A percentile compares a stretch with the other conserved stretches of the same genome.
Conservation (phyloP, 2,329 filamentous ascomycete species). For the Cercospora citrullina region DNA sequence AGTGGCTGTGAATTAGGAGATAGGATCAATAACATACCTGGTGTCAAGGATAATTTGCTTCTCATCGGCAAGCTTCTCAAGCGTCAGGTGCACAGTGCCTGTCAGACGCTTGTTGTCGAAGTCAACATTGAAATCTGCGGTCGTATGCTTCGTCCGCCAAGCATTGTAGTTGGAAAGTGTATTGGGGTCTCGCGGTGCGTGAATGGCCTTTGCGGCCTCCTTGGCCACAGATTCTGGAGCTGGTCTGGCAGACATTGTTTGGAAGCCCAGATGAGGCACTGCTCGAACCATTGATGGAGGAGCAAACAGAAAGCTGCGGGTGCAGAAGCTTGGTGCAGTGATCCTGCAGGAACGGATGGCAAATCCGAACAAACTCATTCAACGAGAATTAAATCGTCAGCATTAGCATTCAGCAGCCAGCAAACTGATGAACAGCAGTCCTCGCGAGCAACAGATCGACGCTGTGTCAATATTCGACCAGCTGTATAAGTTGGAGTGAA, state of each 20-base stretch:
- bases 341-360: slow-evolving; percentile 14
- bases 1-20: neutral
- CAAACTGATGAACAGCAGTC: neutral
- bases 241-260: slow-evolving; percentile 33
- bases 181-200: slow-evolving; percentile 66
- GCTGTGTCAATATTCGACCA: neutral
- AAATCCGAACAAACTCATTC: slow-evolving; percentile 21
- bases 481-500: neutral
- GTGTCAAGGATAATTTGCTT: slow-evolving; percentile 82
- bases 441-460: neutral
- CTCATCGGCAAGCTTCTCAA: slow-evolving; percentile 75
- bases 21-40: slow-evolving; percentile 29
- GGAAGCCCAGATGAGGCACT: slow-evolving; percentile 10
- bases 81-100: slow-evolving; percentile 72
- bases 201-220: slow-evolving; percentile 37
- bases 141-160: slow-evolving; percentile 82
- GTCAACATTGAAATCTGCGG: slow-evolving; percentile 76
- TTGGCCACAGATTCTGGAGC: slow-evolving; percentile 29
- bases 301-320: slow-evolving; percentile 2
- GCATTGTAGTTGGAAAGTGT: slow-evolving; percentile 89
- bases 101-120: slow-evolving; percentile 76
- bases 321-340: slow-evolving; percentile 1
- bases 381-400: neutral
- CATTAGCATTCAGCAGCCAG: neutral
- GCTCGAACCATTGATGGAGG: slow-evolving; percentile 18